Evolutionary conservation across 495 filamentous ascomycete species (phyloP), one percentile per base, ranked within the genome.

Genomic region (Podospora australis): DNA sequence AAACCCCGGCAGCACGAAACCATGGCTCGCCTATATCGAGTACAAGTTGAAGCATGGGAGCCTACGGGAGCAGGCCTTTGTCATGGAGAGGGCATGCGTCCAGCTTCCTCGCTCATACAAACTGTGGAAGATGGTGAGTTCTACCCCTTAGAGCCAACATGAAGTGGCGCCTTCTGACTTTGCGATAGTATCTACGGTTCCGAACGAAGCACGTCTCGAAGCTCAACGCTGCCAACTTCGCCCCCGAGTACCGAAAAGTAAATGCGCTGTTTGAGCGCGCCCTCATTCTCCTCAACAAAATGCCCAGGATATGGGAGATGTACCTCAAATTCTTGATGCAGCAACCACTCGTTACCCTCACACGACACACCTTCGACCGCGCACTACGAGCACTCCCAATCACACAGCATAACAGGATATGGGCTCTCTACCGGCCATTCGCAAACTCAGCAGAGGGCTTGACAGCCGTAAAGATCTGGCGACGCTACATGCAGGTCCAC

Each of bases 251-350:
- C 65, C 75, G 78, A 55, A 96, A 96, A 65, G 90, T 99, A 61
- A 97, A 99, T 64, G 78, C 89, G 39, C 80, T 96, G 23, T 99
- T 96, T 58, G 94, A 99, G 68, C 81, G 88, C 54, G 90, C 94
- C 8, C 71, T 99, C 28, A 86, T 97, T 51, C 76, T 99, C 7
- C 78, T 99, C 54, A 96, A 97, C 72, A 99, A 99, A 69, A 99
- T 99, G 94, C 94, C 94, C 39, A 78, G 81, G 50, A 92, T 97
- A 60, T 99, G 94, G 94, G 89, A 95, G 68, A 89, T 96, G 86
- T 99, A 96, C 63, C 81, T 99, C 35, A 79, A 80, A 29, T 97
- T 97, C 62, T 70, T 97, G 54, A 79, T 91, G 58, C 80, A 87
- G 55, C 94, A 97, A 60, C 95, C 94, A 6, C 73, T 95, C 30